Conservation (phyloP, 176 grass and related monocot genomes). For the Neostapfia colusana region DNA sequence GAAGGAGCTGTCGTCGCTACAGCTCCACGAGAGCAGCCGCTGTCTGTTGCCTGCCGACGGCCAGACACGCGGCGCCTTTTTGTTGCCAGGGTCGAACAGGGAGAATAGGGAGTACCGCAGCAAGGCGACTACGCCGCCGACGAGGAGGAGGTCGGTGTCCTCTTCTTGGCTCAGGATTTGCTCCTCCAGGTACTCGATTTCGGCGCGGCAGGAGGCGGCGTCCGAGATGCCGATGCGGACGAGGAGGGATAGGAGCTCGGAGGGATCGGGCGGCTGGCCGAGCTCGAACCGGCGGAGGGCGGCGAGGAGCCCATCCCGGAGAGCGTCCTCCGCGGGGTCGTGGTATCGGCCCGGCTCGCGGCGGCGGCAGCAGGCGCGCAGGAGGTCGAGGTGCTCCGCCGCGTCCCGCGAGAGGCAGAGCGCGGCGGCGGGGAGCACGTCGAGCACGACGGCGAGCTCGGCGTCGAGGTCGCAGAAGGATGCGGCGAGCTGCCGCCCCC, state of each 20-base stretch:
- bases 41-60: constrained; percentile 39
- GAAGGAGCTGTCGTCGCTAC: constrained; percentile 68
- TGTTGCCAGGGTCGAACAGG: constrained; percentile 56
- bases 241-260: constrained; percentile 50
- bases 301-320: constrained; percentile 51
- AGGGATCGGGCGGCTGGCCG: constrained; percentile 43
- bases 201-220: constrained; percentile 46
- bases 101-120: constrained; percentile 74
- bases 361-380: constrained; percentile 48
- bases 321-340: constrained; percentile 55
- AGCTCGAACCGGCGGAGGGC: constrained; percentile 52
- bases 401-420: constrained; percentile 64
- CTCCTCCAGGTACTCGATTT: constrained; percentile 90
- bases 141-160: constrained; percentile 63
- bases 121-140: constrained; percentile 68
- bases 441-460: constrained; percentile 77
- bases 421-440: constrained; percentile 63
- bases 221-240: constrained; percentile 55
- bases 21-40: constrained; percentile 53
- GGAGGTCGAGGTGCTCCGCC: constrained; percentile 55
- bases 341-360: constrained; percentile 44
- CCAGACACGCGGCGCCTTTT: constrained; percentile 28
- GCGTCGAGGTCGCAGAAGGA: constrained; percentile 81
- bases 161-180: constrained; percentile 79
- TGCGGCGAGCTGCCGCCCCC: constrained; percentile 50